Evolutionary conservation across 306 rosid genomes (phyloP).

Genomic region (Sophora flavescens): DNA sequence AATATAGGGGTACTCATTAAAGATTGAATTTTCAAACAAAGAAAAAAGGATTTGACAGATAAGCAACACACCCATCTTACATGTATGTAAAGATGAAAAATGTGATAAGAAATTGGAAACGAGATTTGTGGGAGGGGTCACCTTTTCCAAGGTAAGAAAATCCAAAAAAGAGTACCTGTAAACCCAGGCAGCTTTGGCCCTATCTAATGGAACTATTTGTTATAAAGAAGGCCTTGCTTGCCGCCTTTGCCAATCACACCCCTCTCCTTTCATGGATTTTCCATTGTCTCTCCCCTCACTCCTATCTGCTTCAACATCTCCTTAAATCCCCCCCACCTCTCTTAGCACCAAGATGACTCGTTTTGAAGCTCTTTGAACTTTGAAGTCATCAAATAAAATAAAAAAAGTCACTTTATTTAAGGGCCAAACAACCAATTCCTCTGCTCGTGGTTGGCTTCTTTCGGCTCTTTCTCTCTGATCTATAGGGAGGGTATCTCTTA

Average conservation of each 20-base stretch:
- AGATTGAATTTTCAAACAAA: slow-evolving; percentile 16
- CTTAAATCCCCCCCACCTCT: not conserved
- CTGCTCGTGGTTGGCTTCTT: not conserved
- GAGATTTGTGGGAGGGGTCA: not conserved
- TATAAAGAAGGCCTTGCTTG: slow-evolving; percentile 34
- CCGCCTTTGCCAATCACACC: slow-evolving; percentile 42
- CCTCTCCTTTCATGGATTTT: slow-evolving; percentile 39
- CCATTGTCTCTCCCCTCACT: slow-evolving; percentile 39
- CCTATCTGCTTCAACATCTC: not conserved
- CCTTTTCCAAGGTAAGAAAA: slow-evolving; percentile 41
- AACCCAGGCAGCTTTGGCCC: slow-evolving; percentile 57
- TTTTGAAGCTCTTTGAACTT: not conserved
- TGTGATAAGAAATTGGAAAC: not conserved
- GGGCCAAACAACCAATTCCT: not conserved
- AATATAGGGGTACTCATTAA: not conserved
- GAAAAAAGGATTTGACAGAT: slow-evolving; percentile 18
- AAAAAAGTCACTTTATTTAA: too few species aligned
- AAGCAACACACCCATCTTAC: not conserved
- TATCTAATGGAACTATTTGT: slow-evolving; percentile 40
- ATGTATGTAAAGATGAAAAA: not conserved
- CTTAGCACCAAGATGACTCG: not conserved
- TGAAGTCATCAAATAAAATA: too few species aligned
- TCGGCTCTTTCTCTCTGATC: not conserved
- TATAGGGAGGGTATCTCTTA: not conserved
- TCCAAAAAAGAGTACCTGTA: slow-evolving; percentile 45